These are phyloP conservation scores for Metschnikowia arizonensis DNA, from an alignment of 805 yeast species.

Conservation along the genomic window DNA sequence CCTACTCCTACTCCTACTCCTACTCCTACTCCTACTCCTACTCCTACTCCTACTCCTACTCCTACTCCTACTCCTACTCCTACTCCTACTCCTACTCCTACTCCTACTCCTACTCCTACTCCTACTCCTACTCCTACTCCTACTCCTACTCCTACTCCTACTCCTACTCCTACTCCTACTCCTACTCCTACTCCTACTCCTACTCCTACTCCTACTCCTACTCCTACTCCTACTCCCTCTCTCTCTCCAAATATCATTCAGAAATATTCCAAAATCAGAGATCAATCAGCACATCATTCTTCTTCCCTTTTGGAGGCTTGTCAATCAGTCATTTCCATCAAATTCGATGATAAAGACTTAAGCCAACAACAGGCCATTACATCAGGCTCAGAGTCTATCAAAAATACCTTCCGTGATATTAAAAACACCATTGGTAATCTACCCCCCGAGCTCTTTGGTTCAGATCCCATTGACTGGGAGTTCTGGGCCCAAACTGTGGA, in stretches of 20 bases:
- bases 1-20: neutral
- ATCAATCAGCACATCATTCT: neutral
- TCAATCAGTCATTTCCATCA: conserved; percentile 51
- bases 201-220: neutral
- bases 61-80: neutral
- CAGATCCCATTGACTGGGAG: conserved; percentile 60
- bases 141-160: neutral
- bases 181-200: neutral
- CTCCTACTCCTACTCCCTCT: neutral
- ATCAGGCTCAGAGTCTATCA: conserved; percentile 37
- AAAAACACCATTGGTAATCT: conserved; percentile 42
- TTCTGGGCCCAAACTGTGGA: conserved; percentile 84
- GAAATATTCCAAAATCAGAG: conserved; percentile 1
- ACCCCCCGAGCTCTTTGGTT: conserved; percentile 16
- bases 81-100: neutral
- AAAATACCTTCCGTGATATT: conserved; percentile 45
- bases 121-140: neutral
- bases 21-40: neutral
- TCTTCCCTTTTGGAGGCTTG: conserved; percentile 55
- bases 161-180: neutral
- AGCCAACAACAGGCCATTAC: conserved; percentile 45
- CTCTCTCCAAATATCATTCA: neutral
- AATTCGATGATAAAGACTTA: conserved; percentile 46
- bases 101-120: neutral
- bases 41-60: neutral